Evolutionary conservation across 768 basidiomycete species (phyloP).

Genomic region (Fibroporia radiculosa): DNA sequence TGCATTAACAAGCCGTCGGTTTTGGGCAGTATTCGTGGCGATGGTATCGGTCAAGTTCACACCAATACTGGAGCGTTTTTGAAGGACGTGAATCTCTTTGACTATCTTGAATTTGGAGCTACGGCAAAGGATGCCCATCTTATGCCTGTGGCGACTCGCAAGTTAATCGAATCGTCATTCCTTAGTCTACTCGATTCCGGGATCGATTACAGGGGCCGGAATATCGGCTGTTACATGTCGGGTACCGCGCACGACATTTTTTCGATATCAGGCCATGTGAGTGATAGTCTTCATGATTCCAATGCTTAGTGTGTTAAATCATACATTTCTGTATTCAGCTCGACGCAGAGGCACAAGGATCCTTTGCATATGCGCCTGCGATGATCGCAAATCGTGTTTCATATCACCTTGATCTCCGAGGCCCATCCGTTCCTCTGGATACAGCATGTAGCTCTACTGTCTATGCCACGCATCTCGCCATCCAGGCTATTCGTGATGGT

Average conservation of each 20-base stretch:
- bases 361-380: slow-evolving; percentile 26
- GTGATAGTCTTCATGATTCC: slow-evolving; percentile 2
- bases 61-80: slow-evolving; percentile 28
- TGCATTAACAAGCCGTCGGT: too few relatives aligned
- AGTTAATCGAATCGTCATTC: slow-evolving; percentile 32
- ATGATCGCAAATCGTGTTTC: slow-evolving; percentile 36
- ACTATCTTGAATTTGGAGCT: slow-evolving; percentile 34
- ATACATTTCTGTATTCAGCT: slow-evolving; percentile 18
- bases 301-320: background rate
- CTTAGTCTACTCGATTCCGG: slow-evolving; percentile 41
- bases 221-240: slow-evolving; percentile 35
- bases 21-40: background rate
- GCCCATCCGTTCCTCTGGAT: slow-evolving; percentile 43
- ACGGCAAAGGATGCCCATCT: slow-evolving; percentile 26
- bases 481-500: slow-evolving; percentile 33
- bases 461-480: slow-evolving; percentile 40
- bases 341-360: slow-evolving; percentile 25
- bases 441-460: slow-evolving; percentile 43
- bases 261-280: slow-evolving; percentile 22
- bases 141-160: slow-evolving; percentile 28
- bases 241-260: slow-evolving; percentile 20
- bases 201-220: slow-evolving; percentile 35
- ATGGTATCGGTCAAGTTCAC: slow-evolving; percentile 11
- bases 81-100: slow-evolving; percentile 29
- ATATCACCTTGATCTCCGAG: slow-evolving; percentile 32